These are phyloP conservation scores for Cercophora samala DNA, from an alignment of 495 filamentous ascomycete genomes.

Conservation along the genomic window DNA sequence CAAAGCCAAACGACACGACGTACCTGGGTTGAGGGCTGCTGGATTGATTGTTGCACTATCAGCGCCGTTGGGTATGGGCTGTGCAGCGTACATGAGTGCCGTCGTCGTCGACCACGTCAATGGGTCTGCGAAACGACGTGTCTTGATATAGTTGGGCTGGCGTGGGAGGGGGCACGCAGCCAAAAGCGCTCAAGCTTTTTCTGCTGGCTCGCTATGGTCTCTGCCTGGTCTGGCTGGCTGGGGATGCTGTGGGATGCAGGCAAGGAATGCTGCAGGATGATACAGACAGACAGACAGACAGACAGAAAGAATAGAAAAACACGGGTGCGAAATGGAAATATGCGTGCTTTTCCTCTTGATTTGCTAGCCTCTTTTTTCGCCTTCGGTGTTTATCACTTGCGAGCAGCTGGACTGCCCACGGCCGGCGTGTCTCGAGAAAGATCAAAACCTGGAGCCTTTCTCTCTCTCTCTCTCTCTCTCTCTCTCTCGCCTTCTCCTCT, in stretches of 20 bases:
- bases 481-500: no score
- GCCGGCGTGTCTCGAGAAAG: constrained; percentile 15
- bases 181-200: constrained; percentile 29
- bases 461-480: not conserved
- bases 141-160: constrained; percentile 56
- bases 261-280: constrained; percentile 29
- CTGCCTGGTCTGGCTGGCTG: constrained; percentile 17
- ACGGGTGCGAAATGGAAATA: constrained; percentile 5
- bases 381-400: constrained; percentile 12
- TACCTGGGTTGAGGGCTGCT: constrained; percentile 54
- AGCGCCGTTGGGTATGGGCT: constrained; percentile 46
- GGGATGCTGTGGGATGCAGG: constrained; percentile 34
- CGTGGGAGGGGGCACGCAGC: constrained; percentile 34
- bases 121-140: constrained; percentile 53
- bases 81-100: constrained; percentile 54
- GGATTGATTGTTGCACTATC: constrained; percentile 57
- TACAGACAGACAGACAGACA: no score
- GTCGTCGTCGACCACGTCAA: constrained; percentile 41
- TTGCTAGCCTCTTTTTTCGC: constrained; percentile 16
- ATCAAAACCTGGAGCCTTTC: constrained; percentile 3
- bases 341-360: constrained; percentile 19
- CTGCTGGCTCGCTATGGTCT: no score
- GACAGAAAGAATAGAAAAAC: constrained; percentile 26
- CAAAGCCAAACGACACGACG: constrained; percentile 26
- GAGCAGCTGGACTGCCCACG: constrained; percentile 10